A percentile compares a stretch with the other conserved stretches of the same genome.
Conservation (phyloP, 163 green algal species). For the Prototheca wickerhamii region DNA sequence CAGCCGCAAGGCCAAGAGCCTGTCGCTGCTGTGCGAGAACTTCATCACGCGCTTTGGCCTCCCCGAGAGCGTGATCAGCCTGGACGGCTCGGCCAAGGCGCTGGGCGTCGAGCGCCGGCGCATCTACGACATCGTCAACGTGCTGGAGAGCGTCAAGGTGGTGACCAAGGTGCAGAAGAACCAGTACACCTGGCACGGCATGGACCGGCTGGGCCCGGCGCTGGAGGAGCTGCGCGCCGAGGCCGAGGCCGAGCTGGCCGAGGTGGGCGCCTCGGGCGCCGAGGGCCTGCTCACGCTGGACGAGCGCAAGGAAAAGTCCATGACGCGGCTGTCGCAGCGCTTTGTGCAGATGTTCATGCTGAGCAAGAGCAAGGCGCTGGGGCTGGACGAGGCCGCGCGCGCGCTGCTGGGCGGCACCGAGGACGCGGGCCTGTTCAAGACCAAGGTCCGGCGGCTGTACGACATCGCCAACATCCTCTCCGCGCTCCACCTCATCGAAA, state of each 20-base stretch:
- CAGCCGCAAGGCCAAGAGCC: slow-evolving; percentile 10
- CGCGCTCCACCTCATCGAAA: slow-evolving; percentile 40
- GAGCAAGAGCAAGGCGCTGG: not conserved
- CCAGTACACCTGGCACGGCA: slow-evolving; percentile 15
- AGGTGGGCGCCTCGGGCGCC: not conserved
- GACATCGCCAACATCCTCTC: slow-evolving; percentile 70
- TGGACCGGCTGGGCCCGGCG: not conserved
- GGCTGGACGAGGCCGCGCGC: slow-evolving; percentile 14
- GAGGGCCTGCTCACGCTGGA: not conserved
- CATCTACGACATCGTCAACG: slow-evolving; percentile 98
- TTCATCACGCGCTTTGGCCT: slow-evolving; percentile 7
- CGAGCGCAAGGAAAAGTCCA: slow-evolving; percentile 14
- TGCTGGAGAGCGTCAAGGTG: slow-evolving; percentile 86
- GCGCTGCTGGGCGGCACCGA: slow-evolving; percentile 11
- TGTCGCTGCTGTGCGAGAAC: slow-evolving; percentile 13
- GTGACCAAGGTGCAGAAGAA: slow-evolving; percentile 93
- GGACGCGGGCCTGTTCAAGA: slow-evolving; percentile 27
- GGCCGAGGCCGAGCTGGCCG: slow-evolving; percentile 7
- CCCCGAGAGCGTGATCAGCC: slow-evolving; percentile 4
- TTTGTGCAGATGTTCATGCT: slow-evolving; percentile 19
- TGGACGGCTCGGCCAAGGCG: slow-evolving; percentile 8
- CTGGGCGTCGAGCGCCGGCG: slow-evolving; percentile 86
- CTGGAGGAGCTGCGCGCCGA: slow-evolving; percentile 6
- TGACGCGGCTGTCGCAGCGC: slow-evolving; percentile 10
- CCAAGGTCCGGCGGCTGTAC: slow-evolving; percentile 57